A percentile compares a stretch with the other conserved stretches of the same genome.
phyloP scores from a whole-genome alignment of 2,329 filamentous ascomycete species.

The Pseudogymnoascus sp. region DNA sequence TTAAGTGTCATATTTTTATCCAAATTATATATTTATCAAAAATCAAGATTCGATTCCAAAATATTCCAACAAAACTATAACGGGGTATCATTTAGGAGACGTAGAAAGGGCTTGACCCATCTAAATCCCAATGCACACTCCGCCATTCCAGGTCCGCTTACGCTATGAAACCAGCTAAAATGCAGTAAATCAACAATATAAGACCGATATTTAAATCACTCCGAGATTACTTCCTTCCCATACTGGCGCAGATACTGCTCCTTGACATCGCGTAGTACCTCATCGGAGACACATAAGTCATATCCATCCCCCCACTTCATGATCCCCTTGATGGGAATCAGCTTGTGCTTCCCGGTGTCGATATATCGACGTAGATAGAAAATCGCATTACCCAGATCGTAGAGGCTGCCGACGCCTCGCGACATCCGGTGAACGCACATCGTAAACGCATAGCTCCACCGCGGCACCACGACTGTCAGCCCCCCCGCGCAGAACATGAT shows the following conservation, averaged over 20 bases:
- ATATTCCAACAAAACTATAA: neutral
- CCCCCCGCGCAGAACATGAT: neutral
- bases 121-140: constrained; percentile 1
- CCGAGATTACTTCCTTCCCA: neutral
- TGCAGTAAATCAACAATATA: neutral
- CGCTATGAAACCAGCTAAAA: constrained; percentile 2
- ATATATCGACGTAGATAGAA: neutral
- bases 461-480: neutral
- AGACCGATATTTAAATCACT: neutral
- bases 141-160: neutral
- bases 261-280: neutral
- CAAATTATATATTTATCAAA: neutral
- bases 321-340: neutral
- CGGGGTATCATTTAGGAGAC: neutral
- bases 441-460: constrained; percentile 4
- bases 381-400: neutral
- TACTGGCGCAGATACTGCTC: neutral
- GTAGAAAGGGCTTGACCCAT: neutral
- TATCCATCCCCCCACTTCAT: neutral
- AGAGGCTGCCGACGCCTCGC: neutral
- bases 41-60: neutral
- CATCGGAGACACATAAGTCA: neutral
- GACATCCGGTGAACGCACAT: neutral
- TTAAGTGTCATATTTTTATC: neutral
- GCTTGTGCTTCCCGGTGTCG: neutral